These are phyloP conservation scores for Coniochaeta hoffmannii DNA, from an alignment of 2,329 filamentous ascomycete genomes.

Conservation along the genomic window DNA sequence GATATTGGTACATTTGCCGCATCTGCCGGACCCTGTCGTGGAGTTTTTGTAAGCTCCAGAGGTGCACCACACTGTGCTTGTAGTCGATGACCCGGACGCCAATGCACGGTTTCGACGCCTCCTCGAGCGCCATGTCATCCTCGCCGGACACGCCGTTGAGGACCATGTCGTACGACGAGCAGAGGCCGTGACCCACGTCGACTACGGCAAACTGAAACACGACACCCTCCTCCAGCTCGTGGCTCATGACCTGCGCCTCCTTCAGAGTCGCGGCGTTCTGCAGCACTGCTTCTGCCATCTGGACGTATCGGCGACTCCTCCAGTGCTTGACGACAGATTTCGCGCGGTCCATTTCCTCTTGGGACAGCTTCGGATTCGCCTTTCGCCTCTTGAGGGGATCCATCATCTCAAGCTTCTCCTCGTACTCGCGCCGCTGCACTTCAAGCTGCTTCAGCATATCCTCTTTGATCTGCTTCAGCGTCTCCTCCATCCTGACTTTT, in stretches of 20 bases:
- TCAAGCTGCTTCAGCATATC: conserved; percentile 85
- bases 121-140: conserved; percentile 74
- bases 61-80: conserved; percentile 73
- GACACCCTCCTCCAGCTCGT: conserved; percentile 86
- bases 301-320: conserved; percentile 79
- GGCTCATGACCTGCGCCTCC: conserved; percentile 96
- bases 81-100: conserved; percentile 88
- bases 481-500: conserved; percentile 79
- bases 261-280: conserved; percentile 84
- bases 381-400: conserved; percentile 55
- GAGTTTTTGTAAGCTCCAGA: conserved; percentile 94
- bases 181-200: conserved; percentile 78
- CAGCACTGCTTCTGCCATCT: conserved; percentile 86
- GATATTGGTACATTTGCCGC: conserved; percentile 95
- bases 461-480: conserved; percentile 67
- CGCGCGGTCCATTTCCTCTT: conserved; percentile 65
- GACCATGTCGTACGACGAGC: conserved; percentile 94
- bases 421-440: conserved; percentile 75
- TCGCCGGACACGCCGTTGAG: conserved; percentile 84
- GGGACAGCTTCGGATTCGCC: conserved; percentile 57
- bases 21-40: conserved; percentile 81
- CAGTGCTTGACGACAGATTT: conserved; percentile 63
- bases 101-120: conserved; percentile 80
- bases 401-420: conserved; percentile 74
- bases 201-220: conserved; percentile 94